A percentile compares a stretch with the other conserved stretches of the same genome.
Conservation (phyloP, 306 rosid species). For the Lathyrus sativus region DNA sequence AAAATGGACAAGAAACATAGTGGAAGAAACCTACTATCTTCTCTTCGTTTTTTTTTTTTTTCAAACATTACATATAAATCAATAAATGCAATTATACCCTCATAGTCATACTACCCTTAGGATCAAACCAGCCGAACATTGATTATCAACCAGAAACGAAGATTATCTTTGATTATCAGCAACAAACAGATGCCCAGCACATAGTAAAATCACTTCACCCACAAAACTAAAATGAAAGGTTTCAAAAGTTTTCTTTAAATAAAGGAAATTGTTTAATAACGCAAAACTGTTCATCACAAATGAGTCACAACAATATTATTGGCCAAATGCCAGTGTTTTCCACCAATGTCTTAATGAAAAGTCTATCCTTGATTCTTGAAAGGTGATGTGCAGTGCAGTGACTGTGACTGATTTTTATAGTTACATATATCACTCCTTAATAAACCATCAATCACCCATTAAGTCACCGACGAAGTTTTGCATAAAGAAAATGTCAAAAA, state of each 20-base stretch:
- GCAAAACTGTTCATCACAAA: not conserved
- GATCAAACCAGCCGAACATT: conserved; percentile 5
- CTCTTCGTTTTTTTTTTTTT: not conserved
- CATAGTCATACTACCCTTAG: not conserved
- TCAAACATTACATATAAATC: not conserved
- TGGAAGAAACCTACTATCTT: conserved; percentile 17
- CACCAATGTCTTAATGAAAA: not conserved
- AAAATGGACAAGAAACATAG: not conserved
- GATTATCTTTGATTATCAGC: not conserved
- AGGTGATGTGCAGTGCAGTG: not conserved
- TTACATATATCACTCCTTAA: not conserved
- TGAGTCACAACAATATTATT: not conserved
- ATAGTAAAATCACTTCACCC: conserved; percentile 17
- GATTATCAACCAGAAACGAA: not conserved
- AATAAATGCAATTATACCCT: not conserved
- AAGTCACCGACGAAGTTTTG: not conserved
- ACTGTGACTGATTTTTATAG: not conserved
- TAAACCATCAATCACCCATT: not conserved
- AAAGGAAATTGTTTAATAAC: not conserved
- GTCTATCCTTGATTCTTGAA: not conserved
- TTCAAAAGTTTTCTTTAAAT: not conserved
- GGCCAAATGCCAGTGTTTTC: not conserved
- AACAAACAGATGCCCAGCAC: not conserved
- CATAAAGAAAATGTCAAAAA: conserved; percentile 7
- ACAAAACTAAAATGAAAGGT: conserved; percentile 16